phyloP scores from a whole-genome alignment of 768 basidiomycete genomes.

The Mycena crocata region DNA sequence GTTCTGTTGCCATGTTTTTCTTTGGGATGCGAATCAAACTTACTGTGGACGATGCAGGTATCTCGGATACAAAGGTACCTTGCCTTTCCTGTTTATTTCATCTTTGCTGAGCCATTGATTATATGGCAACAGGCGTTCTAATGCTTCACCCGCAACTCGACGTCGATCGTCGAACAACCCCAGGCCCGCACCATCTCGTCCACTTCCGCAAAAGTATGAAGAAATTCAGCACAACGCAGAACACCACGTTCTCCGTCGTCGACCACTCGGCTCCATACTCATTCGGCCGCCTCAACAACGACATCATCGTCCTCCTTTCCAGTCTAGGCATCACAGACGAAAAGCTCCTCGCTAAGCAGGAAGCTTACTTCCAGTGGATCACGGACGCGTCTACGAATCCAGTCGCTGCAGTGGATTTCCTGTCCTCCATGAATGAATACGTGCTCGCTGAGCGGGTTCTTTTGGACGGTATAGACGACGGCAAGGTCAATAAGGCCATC shows the following conservation, averaged over 20 bases:
- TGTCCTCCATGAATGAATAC: constrained; percentile 62
- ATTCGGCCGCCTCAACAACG: constrained; percentile 77
- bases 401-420: constrained; percentile 65
- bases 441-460: constrained; percentile 63
- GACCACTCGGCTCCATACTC: constrained; percentile 72
- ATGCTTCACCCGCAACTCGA: constrained; percentile 75
- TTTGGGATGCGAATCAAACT: neutral
- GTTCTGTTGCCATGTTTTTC: no score
- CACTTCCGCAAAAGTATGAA: constrained; percentile 79
- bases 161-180: constrained; percentile 25
- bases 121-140: constrained; percentile 49
- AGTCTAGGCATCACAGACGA: constrained; percentile 71
- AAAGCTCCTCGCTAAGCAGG: constrained; percentile 64
- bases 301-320: constrained; percentile 73
- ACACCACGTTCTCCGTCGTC: constrained; percentile 75
- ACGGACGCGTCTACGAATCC: constrained; percentile 58
- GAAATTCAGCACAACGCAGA: constrained; percentile 68
- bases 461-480: constrained; percentile 64
- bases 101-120: neutral
- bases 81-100: neutral
- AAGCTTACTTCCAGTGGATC: constrained; percentile 71
- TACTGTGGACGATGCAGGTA: constrained; percentile 55
- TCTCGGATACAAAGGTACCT: constrained; percentile 73
- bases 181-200: constrained; percentile 52
- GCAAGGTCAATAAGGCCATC: constrained; percentile 53